phyloP scores from a whole-genome alignment of 2,329 filamentous ascomycete species.

The Trichophyton verrucosum region DNA sequence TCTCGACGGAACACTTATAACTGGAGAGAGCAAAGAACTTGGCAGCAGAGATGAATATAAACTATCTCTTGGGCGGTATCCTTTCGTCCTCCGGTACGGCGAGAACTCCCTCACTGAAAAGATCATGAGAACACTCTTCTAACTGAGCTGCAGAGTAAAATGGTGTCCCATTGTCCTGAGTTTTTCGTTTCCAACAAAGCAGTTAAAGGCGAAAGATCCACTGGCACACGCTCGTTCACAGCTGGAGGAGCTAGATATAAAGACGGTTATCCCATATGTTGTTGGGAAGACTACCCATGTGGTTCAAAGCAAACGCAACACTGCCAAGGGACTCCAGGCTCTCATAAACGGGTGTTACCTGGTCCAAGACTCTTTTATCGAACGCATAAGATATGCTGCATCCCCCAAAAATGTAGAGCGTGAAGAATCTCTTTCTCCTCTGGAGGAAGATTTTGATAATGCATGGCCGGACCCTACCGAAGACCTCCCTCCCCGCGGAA shows the following conservation, averaged over 20 bases:
- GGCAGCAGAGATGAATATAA: conserved; percentile 41
- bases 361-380: conserved; percentile 58
- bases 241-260: conserved; percentile 80
- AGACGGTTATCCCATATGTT: conserved; percentile 63
- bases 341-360: conserved; percentile 70
- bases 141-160: conserved; percentile 44
- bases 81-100: conserved; percentile 37
- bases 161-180: conserved; percentile 75
- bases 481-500: conserved; percentile 60
- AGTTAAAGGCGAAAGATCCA: conserved; percentile 52
- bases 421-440: conserved; percentile 39
- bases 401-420: conserved; percentile 39
- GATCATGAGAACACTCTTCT: background rate
- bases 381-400: conserved; percentile 54
- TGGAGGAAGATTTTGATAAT: conserved; percentile 69
- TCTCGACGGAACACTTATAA: conserved; percentile 60
- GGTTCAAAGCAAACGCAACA: conserved; percentile 79
- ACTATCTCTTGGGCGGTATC: conserved; percentile 60
- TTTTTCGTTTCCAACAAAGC: conserved; percentile 62
- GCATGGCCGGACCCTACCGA: conserved; percentile 65
- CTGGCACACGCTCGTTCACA: conserved; percentile 49
- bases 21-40: conserved; percentile 39
- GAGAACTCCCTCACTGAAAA: background rate
- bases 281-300: conserved; percentile 68
- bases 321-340: conserved; percentile 72